A percentile compares a stretch with the other conserved stretches of the same genome.
Conservation (phyloP, 441 rosid species). For the Melastoma candidum region DNA sequence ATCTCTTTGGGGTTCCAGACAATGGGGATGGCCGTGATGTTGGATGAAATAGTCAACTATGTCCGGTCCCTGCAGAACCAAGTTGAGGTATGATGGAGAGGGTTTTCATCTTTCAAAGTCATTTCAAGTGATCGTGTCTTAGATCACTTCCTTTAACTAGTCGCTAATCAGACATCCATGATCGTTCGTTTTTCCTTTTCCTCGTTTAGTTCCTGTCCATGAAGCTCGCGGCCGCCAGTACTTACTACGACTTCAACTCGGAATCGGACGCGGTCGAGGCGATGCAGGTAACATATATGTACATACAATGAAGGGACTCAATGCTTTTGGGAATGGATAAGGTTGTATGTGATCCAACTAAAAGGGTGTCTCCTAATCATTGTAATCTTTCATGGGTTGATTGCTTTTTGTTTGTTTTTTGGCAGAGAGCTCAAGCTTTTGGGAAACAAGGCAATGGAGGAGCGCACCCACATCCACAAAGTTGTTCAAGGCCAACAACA, state of each 20-base stretch:
- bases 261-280: slow-evolving; percentile 18
- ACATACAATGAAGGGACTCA: too few relatives aligned
- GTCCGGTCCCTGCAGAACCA: slow-evolving; percentile 57
- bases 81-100: slow-evolving; percentile 35
- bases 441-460: too few relatives aligned
- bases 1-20: slow-evolving; percentile 23
- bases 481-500: too few relatives aligned
- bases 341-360: too few relatives aligned
- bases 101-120: background rate
- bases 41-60: slow-evolving; percentile 57
- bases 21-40: slow-evolving; percentile 63
- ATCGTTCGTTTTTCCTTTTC: background rate
- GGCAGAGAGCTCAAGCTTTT: too few relatives aligned
- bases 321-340: too few relatives aligned
- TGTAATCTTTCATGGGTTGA: too few relatives aligned
- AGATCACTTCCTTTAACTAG: background rate
- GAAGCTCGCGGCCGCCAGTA: slow-evolving; percentile 54
- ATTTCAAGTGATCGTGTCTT: background rate
- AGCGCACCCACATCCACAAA: too few relatives aligned
- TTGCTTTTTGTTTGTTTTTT: too few relatives aligned
- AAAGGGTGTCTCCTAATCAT: too few relatives aligned
- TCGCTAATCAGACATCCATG: slow-evolving; percentile 1
- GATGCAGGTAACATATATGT: slow-evolving; percentile 20
- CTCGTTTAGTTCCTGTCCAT: slow-evolving; percentile 47
- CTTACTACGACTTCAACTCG: slow-evolving; percentile 20